A percentile compares a stretch with the other conserved stretches of the same genome.
phyloP scores from a whole-genome alignment of 2,329 filamentous ascomycete genomes.

The Mycosphaerella sp. region DNA sequence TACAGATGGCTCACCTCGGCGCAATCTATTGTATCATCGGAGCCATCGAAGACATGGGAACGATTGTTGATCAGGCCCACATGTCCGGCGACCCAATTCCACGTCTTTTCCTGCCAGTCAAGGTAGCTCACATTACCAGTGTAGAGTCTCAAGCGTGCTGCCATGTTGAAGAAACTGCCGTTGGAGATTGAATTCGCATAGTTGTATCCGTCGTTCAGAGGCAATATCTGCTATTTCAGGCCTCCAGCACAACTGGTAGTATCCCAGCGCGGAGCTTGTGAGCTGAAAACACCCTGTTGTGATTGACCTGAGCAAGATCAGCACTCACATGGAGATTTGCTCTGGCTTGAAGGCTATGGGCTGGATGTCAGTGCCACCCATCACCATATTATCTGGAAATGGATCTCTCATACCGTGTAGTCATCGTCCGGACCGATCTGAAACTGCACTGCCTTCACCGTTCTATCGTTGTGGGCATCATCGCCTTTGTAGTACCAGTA shows the following conservation, averaged over 20 bases:
- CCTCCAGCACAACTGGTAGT: constrained; percentile 35
- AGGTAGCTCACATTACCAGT: constrained; percentile 48
- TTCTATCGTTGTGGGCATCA: constrained; percentile 54
- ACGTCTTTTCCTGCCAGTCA: constrained; percentile 52
- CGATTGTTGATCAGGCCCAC: constrained; percentile 50
- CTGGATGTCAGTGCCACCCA: neutral
- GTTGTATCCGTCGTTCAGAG: constrained; percentile 47
- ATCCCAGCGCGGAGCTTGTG: constrained; percentile 37
- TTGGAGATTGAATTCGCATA: constrained; percentile 48
- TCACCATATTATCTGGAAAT: neutral
- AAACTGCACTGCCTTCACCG: constrained; percentile 53
- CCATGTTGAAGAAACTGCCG: constrained; percentile 49
- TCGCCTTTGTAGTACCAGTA: constrained; percentile 67
- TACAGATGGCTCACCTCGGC: constrained; percentile 39
- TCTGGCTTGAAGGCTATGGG: constrained; percentile 39
- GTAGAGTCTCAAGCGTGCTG: constrained; percentile 38
- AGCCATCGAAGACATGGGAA: constrained; percentile 44
- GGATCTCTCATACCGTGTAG: constrained; percentile 46
- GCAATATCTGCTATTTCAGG: constrained; percentile 34
- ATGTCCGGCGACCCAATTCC: constrained; percentile 32
- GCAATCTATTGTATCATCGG: constrained; percentile 42
- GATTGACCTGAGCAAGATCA: constrained; percentile 35
- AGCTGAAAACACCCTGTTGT: constrained; percentile 40
- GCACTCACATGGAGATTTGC: constrained; percentile 23
- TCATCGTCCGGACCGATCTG: constrained; percentile 53